Conservation (phyloP, 805 yeast species). For the Torulaspora gathmanii region DNA sequence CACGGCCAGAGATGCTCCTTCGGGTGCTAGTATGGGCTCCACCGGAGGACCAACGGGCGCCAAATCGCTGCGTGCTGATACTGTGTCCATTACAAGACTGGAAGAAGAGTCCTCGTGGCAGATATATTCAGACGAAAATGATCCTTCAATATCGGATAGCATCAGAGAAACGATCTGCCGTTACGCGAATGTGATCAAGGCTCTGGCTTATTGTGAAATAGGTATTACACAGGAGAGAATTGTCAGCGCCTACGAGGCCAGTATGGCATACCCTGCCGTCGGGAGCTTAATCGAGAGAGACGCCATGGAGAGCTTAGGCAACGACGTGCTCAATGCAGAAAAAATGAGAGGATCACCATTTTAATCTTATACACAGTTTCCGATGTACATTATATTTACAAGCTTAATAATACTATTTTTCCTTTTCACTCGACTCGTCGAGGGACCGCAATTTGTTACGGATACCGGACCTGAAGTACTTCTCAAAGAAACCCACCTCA, state of each 20-base stretch:
- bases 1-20: constrained; percentile 30
- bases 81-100: constrained; percentile 70
- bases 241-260: constrained; percentile 80
- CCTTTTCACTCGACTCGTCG: constrained; percentile 9
- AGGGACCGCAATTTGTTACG: constrained; percentile 25
- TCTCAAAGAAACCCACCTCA: constrained; percentile 48
- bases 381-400: constrained; percentile 2
- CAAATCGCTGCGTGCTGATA: constrained; percentile 33
- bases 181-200: constrained; percentile 77
- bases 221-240: constrained; percentile 83
- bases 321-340: constrained; percentile 64
- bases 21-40: constrained; percentile 29
- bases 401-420: constrained; percentile 5
- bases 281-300: constrained; percentile 72
- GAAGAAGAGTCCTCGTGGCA: constrained; percentile 95
- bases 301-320: constrained; percentile 66
- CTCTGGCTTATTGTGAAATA: constrained; percentile 76
- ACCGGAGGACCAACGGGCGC: constrained; percentile 36
- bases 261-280: constrained; percentile 66
- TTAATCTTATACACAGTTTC: constrained; percentile 3
- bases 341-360: constrained; percentile 59
- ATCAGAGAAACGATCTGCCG: constrained; percentile 73
- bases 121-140: constrained; percentile 87
- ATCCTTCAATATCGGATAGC: constrained; percentile 52
- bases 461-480: constrained; percentile 42